These are phyloP conservation scores for Botrytis sinoallii DNA, from an alignment of 2,329 filamentous ascomycete genomes.

Conservation along the genomic window DNA sequence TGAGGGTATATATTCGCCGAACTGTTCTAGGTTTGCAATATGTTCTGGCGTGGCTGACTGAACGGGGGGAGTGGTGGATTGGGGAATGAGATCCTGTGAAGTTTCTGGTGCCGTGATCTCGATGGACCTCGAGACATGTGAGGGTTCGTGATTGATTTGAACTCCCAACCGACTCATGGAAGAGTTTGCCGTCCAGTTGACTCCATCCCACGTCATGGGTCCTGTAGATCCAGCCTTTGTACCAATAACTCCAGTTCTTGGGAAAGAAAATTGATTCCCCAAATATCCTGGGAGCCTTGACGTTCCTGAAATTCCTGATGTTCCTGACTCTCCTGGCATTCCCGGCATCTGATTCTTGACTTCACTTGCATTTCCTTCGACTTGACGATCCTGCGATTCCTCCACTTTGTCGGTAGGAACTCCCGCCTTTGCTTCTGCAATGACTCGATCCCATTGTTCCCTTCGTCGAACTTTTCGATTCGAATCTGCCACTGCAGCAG, in stretches of 20 bases:
- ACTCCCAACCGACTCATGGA: constrained; percentile 2
- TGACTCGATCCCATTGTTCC: constrained; percentile 58
- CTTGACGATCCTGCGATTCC: constrained; percentile 10
- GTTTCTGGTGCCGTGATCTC: neutral
- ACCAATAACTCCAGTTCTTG: neutral
- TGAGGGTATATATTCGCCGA: constrained; percentile 3
- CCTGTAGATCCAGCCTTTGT: constrained; percentile 6
- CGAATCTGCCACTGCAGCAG: constrained; percentile 61
- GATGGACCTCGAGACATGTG: neutral
- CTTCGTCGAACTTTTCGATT: constrained; percentile 55
- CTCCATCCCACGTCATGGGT: constrained; percentile 13
- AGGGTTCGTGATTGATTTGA: neutral
- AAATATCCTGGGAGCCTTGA: neutral
- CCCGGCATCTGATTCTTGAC: neutral
- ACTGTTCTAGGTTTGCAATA: neutral
- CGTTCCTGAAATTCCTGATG: neutral
- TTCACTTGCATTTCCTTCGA: neutral
- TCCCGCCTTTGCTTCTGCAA: constrained; percentile 49
- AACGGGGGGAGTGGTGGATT: neutral
- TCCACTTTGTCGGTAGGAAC: constrained; percentile 16
- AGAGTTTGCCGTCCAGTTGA: neutral
- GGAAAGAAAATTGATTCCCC: neutral
- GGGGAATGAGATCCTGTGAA: neutral
- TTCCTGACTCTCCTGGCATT: neutral
- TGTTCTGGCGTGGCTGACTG: neutral